Percentiles rank a stretch among this genome's conserved stretches.
Evolutionary conservation across 208 protist genomes (phyloP).

Genomic region (Tritrichomonas musculus): DNA sequence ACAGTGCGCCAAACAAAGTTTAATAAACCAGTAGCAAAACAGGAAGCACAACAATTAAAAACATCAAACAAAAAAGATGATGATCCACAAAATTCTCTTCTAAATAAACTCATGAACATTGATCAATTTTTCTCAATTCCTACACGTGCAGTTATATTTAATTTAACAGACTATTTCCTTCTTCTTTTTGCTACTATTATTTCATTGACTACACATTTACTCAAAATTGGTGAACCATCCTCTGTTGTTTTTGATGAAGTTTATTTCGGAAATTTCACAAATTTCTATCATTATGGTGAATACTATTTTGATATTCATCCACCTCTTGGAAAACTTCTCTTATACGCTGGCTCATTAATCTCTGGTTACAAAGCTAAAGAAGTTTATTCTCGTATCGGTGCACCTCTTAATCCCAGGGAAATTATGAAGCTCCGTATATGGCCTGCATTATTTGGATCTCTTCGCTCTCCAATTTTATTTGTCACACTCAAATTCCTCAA

Average conservation of each 20-base stretch:
- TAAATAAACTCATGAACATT: no score
- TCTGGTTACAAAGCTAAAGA: neutral
- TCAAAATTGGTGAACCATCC: neutral
- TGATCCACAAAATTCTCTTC: no score
- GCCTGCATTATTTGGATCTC: neutral
- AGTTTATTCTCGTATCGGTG: neutral
- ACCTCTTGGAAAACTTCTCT: neutral
- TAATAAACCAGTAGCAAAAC: no score
- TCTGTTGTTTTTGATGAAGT: constrained; percentile 16
- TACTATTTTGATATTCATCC: constrained; percentile 30
- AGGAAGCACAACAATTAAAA: no score
- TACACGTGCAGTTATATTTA: neutral
- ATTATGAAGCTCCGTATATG: neutral
- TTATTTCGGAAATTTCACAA: constrained; percentile 29
- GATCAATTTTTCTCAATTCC: no score
- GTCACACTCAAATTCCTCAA: neutral
- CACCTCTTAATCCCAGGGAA: neutral
- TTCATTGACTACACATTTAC: neutral
- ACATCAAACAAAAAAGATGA: no score
- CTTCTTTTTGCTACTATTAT: neutral
- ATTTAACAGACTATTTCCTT: neutral
- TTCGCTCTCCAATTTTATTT: neutral
- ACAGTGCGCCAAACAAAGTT: no score
- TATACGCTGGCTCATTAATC: neutral
- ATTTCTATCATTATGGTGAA: neutral